These are phyloP conservation scores for Candida sakaeoensis DNA, from an alignment of 805 yeast genomes.

Conservation along the genomic window DNA sequence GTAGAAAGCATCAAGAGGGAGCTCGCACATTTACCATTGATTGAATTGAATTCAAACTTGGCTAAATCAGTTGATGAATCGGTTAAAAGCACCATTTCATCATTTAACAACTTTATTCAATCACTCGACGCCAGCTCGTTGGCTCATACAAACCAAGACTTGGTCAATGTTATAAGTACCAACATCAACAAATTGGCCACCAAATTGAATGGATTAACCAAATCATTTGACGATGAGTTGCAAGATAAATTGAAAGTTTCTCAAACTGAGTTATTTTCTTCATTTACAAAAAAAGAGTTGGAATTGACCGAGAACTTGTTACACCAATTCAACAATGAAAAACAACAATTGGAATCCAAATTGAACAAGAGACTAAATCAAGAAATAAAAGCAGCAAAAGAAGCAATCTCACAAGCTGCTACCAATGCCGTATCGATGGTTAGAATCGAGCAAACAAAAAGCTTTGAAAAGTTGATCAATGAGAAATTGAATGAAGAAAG, in stretches of 20 bases:
- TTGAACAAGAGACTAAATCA: slow-evolving; percentile 53
- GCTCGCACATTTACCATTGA: slow-evolving; percentile 30
- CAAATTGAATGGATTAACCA: slow-evolving; percentile 31
- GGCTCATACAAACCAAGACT: slow-evolving; percentile 22
- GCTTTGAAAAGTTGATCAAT: slow-evolving; percentile 29
- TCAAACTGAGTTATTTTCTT: slow-evolving; percentile 37
- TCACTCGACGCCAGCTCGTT: slow-evolving; percentile 29
- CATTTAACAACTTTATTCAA: slow-evolving; percentile 36
- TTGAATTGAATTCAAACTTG: slow-evolving; percentile 22
- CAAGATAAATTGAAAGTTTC: slow-evolving; percentile 30
- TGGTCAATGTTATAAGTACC: slow-evolving; percentile 31
- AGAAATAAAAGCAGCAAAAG: slow-evolving; percentile 67
- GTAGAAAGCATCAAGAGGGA: slow-evolving; percentile 30
- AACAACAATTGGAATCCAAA: slow-evolving; percentile 54
- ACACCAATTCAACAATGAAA: slow-evolving; percentile 59
- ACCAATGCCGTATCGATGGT: slow-evolving; percentile 67
- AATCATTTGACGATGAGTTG: slow-evolving; percentile 34
- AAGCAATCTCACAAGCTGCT: slow-evolving; percentile 65
- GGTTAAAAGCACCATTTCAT: slow-evolving; percentile 31
- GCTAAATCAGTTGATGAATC: slow-evolving; percentile 27
- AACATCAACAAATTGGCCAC: slow-evolving; percentile 27
- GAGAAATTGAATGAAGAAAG: slow-evolving; percentile 46
- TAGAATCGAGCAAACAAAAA: slow-evolving; percentile 64
- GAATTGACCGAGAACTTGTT: slow-evolving; percentile 57
- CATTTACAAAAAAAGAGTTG: slow-evolving; percentile 47